A percentile compares a stretch with the other conserved stretches of the same genome.
These are phyloP conservation scores for Artemisia annua DNA, from an alignment of 129 eudicot genomes.

Conservation along the genomic window DNA sequence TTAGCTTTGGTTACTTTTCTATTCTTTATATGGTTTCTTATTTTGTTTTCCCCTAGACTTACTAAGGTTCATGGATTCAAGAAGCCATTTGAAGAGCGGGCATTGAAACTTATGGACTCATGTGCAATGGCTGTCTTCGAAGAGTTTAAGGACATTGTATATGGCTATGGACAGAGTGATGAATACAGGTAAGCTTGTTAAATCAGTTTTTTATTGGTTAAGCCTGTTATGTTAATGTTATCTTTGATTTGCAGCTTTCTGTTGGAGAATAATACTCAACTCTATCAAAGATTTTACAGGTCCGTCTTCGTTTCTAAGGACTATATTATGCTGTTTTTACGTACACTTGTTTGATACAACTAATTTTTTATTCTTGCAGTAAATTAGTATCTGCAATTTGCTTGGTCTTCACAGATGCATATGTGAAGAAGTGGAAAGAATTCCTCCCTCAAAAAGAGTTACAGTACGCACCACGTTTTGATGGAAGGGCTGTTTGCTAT, in stretches of 20 bases:
- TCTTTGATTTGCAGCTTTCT: conserved; percentile 56
- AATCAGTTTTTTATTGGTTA: background rate
- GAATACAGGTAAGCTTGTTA: conserved; percentile 65
- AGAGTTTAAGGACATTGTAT: conserved; percentile 70
- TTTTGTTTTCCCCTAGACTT: conserved; percentile 52
- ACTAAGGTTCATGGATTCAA: conserved; percentile 77
- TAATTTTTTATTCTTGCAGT: conserved; percentile 36
- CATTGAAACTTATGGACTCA: conserved; percentile 89
- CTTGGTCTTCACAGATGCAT: conserved; percentile 66
- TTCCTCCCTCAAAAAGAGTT: conserved; percentile 68
- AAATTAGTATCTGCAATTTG: conserved; percentile 69
- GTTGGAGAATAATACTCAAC: conserved; percentile 64
- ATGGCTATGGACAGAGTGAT: conserved; percentile 92
- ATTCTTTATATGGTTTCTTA: conserved; percentile 6
- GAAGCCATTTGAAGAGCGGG: conserved; percentile 88
- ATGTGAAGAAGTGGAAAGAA: conserved; percentile 69
- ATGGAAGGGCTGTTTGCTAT: conserved; percentile 96
- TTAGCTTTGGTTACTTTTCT: background rate
- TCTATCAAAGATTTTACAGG: conserved; percentile 75
- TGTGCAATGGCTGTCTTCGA: conserved; percentile 73
- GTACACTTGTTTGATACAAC: no score
- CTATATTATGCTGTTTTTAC: no score
- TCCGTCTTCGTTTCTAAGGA: background rate
- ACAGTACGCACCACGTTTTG: conserved; percentile 66
- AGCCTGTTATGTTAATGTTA: background rate